phyloP scores from a whole-genome alignment of 2,329 filamentous ascomycete species.

The Macroventuria anomochaeta region DNA sequence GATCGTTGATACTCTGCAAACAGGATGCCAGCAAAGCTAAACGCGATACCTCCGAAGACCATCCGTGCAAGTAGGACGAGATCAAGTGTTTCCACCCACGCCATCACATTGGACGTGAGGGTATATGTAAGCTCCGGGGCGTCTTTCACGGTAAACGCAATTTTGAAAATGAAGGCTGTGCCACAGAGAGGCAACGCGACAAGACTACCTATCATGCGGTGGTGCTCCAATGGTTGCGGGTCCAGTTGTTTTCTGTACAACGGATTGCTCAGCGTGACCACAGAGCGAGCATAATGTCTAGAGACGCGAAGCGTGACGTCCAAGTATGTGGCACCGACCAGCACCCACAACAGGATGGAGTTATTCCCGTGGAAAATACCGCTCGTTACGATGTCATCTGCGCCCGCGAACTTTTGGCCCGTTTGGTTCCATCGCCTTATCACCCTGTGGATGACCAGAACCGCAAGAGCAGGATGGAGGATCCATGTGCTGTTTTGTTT shows the following conservation, averaged over 20 bases:
- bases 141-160: conserved; percentile 86
- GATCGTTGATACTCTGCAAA: conserved; percentile 38
- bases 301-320: conserved; percentile 60
- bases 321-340: conserved; percentile 74
- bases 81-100: conserved; percentile 52
- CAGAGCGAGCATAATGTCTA: conserved; percentile 37
- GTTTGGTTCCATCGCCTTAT: conserved; percentile 92
- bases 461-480: conserved; percentile 50
- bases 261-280: conserved; percentile 30
- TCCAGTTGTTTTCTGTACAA: conserved; percentile 22
- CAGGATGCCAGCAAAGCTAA: conserved; percentile 39
- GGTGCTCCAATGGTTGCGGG: conserved; percentile 32
- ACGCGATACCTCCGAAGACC: conserved; percentile 48
- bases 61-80: conserved; percentile 41
- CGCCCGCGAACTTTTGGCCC: conserved; percentile 93
- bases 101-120: conserved; percentile 52
- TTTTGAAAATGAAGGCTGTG: conserved; percentile 80
- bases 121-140: conserved; percentile 74
- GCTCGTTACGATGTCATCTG: conserved; percentile 80
- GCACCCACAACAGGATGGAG: conserved; percentile 69
- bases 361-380: conserved; percentile 59
- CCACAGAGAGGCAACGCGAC: conserved; percentile 53
- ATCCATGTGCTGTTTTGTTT: conserved; percentile 33
- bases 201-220: conserved; percentile 40
- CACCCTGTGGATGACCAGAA: conserved; percentile 70